Base-by-base conservation (phyloP, 139 green algal genomes). In the Closterium sp. region DNA sequence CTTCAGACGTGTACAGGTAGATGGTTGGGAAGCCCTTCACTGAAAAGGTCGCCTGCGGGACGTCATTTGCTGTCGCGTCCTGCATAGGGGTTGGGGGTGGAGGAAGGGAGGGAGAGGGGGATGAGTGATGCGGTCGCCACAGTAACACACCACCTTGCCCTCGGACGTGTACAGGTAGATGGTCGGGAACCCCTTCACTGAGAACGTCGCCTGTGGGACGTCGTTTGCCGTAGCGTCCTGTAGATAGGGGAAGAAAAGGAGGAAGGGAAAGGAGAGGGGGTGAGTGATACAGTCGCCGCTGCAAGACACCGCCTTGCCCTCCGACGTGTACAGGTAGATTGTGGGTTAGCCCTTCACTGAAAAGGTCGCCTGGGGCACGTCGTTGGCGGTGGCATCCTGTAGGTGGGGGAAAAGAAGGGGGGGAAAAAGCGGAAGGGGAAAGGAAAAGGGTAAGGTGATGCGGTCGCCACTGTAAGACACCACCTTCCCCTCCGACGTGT, bases 11-110 rank as follows among this genome's bases (percentile, higher is more conserved):
- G 32, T 87, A 70, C 31, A 94, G 89, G 87, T 89, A 92, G 87
- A 94, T 32, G 10, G 91, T 94, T 4, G 91, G 91, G 45, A 94
- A 94, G 2, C 91, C 91, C 86, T 93, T 93, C 30, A 93, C 91
- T 9, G 32, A 42, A 29, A 94, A 94, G 1, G 42, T 88, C 27
- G 88, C 89, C 87, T 22, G 92, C 2, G 91, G 87, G 29, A 94
- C 19, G 85, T 94, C 91, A 38, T 94, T 94, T 9, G 31, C 50
- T 30, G 89, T 91, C 13, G 87, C 87, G 30, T 94, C 91, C 91
- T 93, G n/a, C n/a, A n/a, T n/a, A n/a, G n/a, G n/a, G n/a, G n/a
- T n/a, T n/a, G n/a, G n/a, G n/a, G n/a, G n/a, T n/a, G n/a, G n/a
- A n/a, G 85, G 32, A 91, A 62, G 42, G 42, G 42, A 7, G 42